Conservation (phyloP, 140 eudicot species). For the Ambrosia hybrid region DNA sequence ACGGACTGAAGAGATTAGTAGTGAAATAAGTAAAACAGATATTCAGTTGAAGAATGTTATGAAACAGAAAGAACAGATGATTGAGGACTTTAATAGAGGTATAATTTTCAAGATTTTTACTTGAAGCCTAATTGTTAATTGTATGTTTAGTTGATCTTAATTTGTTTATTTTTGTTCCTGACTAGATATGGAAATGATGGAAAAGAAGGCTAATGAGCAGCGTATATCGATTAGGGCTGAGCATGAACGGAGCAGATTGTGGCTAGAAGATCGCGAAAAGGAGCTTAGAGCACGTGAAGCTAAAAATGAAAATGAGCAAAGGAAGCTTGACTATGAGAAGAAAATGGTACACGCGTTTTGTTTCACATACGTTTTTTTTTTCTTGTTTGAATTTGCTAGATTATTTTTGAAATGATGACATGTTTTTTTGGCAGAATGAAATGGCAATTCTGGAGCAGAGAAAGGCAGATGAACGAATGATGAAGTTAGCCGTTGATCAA, state of each 20-base stretch:
- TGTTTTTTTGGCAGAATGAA: conserved; percentile 52
- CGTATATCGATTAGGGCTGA: conserved; percentile 40
- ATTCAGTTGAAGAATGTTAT: conserved; percentile 34
- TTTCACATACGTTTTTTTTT: neutral
- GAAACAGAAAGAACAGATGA: conserved; percentile 56
- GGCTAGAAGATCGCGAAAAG: conserved; percentile 53
- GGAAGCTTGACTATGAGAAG: conserved; percentile 5
- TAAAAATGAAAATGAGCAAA: neutral
- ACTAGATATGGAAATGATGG: conserved; percentile 53
- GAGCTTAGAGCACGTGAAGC: conserved; percentile 42
- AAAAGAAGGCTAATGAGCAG: conserved; percentile 31
- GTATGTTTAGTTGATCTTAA: neutral
- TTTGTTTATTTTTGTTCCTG: neutral
- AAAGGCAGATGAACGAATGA: conserved; percentile 59
- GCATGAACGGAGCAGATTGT: conserved; percentile 40
- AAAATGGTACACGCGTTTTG: neutral
- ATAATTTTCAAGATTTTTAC: conserved; percentile 4
- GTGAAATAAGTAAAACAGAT: conserved; percentile 48
- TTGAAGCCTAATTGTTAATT: conserved; percentile 2
- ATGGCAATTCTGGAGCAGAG: conserved; percentile 56
- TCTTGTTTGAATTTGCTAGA: too few species aligned
- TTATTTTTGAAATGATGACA: neutral
- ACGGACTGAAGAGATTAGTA: conserved; percentile 48
- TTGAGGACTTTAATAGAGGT: conserved; percentile 55
- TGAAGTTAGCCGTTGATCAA: conserved; percentile 59